Evolutionary conservation across 2,329 filamentous ascomycete genomes (phyloP), one percentile per base, ranked within the genome.

Genomic region (Colletotrichum costaricense): DNA sequence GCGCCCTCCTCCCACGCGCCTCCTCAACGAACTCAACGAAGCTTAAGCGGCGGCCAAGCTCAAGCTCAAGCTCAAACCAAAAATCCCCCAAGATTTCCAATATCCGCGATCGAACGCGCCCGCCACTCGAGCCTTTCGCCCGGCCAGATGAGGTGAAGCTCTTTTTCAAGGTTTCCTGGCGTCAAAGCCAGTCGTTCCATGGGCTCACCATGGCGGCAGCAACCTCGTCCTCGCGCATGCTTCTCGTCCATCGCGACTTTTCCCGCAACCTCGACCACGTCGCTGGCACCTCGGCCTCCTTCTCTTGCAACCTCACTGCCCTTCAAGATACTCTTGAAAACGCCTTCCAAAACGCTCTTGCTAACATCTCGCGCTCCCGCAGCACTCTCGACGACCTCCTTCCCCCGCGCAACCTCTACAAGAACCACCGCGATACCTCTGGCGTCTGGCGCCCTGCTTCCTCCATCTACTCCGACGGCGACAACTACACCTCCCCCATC

Each of bases 381-480:
- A 75, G 73, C 70, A 55, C 30, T 30, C 33, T 64, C 55, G 58
- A 74, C 70, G 52, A 54, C 19, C 65, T 64, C 38, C 62, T 64
- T 2, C 71, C 70, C n/a, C 70, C 70, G 7, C 69, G 54, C 12
- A 72, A 55, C 38, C 35, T 14, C 11, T 24, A n/a, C 64, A 65
- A 35, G 66, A 62, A 22, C 33, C 52, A 57, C 64, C 38, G 16
- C 64, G 57, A 49, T 33, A 46, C 24, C 16, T 52, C 63, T 26
- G 58, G n/a, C 12, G 16, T 19, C 55, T 75, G 75, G 69, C 75
- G 75, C 8, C 74, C 76, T 26, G 46, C 69, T 22, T 77, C 75
- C 12, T 71, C 74, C 55, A 52, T 74, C 57, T 73, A 75, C 66
- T 74, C 69, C 22, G 42, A 63, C 30, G 68, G 58, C 22, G 66